A percentile compares a stretch with the other conserved stretches of the same genome.
These are phyloP conservation scores for Colletotrichum higginsianum DNA, from an alignment of 2,329 filamentous ascomycete species.

Conservation along the genomic window DNA sequence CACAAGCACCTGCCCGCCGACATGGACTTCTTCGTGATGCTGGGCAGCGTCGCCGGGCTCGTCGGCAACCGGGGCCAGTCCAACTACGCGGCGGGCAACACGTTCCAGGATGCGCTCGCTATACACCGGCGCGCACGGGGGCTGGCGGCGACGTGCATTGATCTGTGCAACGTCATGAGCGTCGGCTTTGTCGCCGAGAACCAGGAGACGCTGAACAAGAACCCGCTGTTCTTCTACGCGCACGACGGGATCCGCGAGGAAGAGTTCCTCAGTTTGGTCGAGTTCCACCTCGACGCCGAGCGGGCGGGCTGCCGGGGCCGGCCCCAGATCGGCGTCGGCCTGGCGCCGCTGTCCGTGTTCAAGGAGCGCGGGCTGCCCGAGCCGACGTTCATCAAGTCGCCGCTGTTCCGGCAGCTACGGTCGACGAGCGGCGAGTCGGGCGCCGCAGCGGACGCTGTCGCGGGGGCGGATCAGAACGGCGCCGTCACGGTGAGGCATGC, in stretches of 20 bases:
- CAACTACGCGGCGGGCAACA: slow-evolving; percentile 9
- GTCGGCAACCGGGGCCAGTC: slow-evolving; percentile 44
- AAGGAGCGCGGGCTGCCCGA: slow-evolving; percentile 23
- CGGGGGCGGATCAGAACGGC: background rate
- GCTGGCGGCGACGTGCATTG: background rate
- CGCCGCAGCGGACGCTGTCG: background rate
- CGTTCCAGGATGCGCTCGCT: slow-evolving; percentile 1
- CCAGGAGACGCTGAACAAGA: slow-evolving; percentile 18
- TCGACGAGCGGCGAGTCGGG: slow-evolving; percentile 14
- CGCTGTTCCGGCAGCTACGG: slow-evolving; percentile 23
- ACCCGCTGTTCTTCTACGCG: background rate
- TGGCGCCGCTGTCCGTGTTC: slow-evolving; percentile 14
- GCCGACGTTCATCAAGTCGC: slow-evolving; percentile 28
- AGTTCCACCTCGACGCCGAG: slow-evolving; percentile 23
- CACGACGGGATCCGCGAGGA: slow-evolving; percentile 3
- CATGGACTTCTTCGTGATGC: slow-evolving; percentile 54
- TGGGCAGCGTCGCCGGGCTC: slow-evolving; percentile 49
- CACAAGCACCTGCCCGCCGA: slow-evolving; percentile 48
- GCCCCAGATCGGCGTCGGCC: slow-evolving; percentile 21
- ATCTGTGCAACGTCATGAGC: slow-evolving; percentile 1
- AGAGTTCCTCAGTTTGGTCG: slow-evolving; percentile 13
- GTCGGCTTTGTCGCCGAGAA: slow-evolving; percentile 27
- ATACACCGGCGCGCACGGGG: background rate
- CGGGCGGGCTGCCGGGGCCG: background rate
- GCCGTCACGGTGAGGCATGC: background rate